Evolutionary conservation across 1,139 yeast species (phyloP).

Genomic region (Kodamaea arcana): DNA sequence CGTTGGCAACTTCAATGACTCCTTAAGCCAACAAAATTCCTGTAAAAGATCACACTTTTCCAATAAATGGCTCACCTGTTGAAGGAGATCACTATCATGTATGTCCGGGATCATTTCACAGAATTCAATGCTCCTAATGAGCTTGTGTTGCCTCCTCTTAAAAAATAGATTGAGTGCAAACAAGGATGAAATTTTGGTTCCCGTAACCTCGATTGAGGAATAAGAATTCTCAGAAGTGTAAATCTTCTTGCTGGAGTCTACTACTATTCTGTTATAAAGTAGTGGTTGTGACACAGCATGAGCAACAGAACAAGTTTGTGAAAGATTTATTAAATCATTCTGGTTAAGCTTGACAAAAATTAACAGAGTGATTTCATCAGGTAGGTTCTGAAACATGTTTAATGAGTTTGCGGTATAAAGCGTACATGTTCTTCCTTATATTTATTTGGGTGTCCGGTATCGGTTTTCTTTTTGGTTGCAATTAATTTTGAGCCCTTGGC

Average conservation of each 20-base stretch:
- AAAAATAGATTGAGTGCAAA: slow-evolving; percentile 14
- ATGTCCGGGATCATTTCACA: slow-evolving; percentile 12
- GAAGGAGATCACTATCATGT: slow-evolving; percentile 8
- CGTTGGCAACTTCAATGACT: slow-evolving; percentile 10
- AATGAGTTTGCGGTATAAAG: neutral
- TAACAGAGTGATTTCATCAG: slow-evolving; percentile 10
- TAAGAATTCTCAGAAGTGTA: slow-evolving; percentile 3
- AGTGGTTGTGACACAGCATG: slow-evolving; percentile 9
- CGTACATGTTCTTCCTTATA: neutral
- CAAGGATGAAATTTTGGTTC: slow-evolving; percentile 12
- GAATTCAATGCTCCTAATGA: slow-evolving; percentile 9
- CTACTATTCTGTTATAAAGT: slow-evolving; percentile 9
- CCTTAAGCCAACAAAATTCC: slow-evolving; percentile 13
- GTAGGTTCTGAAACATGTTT: slow-evolving; percentile 5
- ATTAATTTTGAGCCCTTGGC: slow-evolving; percentile 2
- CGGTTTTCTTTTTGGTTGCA: slow-evolving; percentile 8
- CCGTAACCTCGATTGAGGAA: slow-evolving; percentile 3
- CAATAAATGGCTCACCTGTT: slow-evolving; percentile 6
- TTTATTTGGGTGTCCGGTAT: slow-evolving; percentile 4
- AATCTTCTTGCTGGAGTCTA: slow-evolving; percentile 12
- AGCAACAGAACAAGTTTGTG: slow-evolving; percentile 9
- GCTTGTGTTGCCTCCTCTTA: slow-evolving; percentile 4
- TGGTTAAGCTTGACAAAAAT: slow-evolving; percentile 11
- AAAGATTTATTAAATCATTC: slow-evolving; percentile 11
- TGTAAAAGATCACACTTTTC: slow-evolving; percentile 8